Conservation (phyloP, 306 rosid genomes). For the Coriaria nepalensis region DNA sequence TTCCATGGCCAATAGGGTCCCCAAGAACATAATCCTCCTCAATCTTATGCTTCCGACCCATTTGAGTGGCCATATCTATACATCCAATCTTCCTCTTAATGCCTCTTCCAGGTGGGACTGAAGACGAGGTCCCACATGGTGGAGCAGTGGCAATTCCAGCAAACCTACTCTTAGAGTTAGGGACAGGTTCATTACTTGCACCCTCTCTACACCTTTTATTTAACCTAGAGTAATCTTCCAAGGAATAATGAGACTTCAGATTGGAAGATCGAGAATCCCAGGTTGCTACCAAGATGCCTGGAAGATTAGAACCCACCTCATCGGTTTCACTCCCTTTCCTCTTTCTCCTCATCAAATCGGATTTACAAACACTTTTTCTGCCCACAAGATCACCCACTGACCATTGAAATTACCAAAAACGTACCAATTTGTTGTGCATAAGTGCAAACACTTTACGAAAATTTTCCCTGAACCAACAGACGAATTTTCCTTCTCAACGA, state of each 20-base stretch:
- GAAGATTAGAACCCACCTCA: constrained; percentile 22
- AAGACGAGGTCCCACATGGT: constrained; percentile 70
- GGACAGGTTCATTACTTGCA: constrained; percentile 33
- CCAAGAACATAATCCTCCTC: constrained; percentile 72
- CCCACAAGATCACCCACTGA: constrained; percentile 8
- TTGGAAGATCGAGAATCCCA: constrained; percentile 43
- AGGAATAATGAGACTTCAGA: constrained; percentile 58
- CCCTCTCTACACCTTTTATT: constrained; percentile 84
- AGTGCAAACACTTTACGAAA: too few relatives aligned
- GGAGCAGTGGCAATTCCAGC: constrained; percentile 97
- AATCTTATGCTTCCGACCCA: constrained; percentile 86
- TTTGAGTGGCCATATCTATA: constrained; percentile 86
- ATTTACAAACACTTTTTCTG: constrained; percentile 15
- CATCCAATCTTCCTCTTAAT: constrained; percentile 97
- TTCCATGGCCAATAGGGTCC: constrained; percentile 75
- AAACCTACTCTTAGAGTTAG: constrained; percentile 56
- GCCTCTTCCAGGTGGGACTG: constrained; percentile 66
- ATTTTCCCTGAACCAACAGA: too few relatives aligned
- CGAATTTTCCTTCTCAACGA: too few relatives aligned
- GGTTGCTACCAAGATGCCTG: constrained; percentile 22
- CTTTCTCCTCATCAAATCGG: constrained; percentile 78
- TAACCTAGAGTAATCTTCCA: constrained; percentile 74
- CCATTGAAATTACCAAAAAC: constrained; percentile 10
- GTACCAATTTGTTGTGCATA: not conserved
- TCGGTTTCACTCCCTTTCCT: constrained; percentile 82